Evolutionary conservation across 2,329 filamentous ascomycete species (phyloP).

Genomic region (Alternaria longipes): DNA sequence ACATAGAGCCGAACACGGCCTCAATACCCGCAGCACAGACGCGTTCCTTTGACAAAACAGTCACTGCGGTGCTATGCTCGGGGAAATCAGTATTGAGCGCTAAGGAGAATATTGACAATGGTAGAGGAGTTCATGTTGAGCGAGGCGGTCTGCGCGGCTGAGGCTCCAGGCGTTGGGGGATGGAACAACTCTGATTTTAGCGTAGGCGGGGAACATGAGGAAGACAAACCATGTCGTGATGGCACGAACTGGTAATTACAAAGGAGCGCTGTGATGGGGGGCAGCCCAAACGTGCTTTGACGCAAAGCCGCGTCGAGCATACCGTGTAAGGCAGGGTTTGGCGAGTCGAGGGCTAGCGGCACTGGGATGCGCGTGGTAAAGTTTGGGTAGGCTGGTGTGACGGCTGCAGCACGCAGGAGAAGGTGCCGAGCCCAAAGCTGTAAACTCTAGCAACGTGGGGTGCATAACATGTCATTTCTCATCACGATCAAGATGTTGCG

Average conservation of each 20-base stretch:
- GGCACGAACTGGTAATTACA: constrained; percentile 3
- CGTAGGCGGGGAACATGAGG: constrained; percentile 6
- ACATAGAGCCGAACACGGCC: constrained; percentile 11
- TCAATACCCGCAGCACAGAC: constrained; percentile 8
- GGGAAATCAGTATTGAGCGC: constrained; percentile 14
- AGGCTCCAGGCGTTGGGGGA: constrained; percentile 10
- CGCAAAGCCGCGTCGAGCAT: constrained; percentile 38
- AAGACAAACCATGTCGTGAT: constrained; percentile 24
- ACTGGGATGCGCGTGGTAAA: constrained; percentile 26
- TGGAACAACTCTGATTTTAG: constrained; percentile 19
- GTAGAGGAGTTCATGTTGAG: constrained; percentile 17
- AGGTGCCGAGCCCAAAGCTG: constrained; percentile 33
- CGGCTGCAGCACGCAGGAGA: constrained; percentile 43
- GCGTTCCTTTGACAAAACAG: constrained; percentile 18
- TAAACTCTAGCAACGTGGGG: constrained; percentile 38
- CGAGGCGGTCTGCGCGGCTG: constrained; percentile 19
- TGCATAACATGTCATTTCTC: constrained; percentile 35
- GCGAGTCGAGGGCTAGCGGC: constrained; percentile 32
- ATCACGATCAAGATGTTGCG: constrained; percentile 28
- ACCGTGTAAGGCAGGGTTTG: constrained; percentile 37
- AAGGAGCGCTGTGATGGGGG: constrained; percentile 14
- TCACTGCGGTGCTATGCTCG: constrained; percentile 20
- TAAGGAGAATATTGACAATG: constrained; percentile 15
- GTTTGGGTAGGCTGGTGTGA: constrained; percentile 13
- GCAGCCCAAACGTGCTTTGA: constrained; percentile 44